Evolutionary conservation across 352 stramenopile species (phyloP), one percentile per base, ranked within the genome.

Genomic region (Globisporangium acanthophoron): DNA sequence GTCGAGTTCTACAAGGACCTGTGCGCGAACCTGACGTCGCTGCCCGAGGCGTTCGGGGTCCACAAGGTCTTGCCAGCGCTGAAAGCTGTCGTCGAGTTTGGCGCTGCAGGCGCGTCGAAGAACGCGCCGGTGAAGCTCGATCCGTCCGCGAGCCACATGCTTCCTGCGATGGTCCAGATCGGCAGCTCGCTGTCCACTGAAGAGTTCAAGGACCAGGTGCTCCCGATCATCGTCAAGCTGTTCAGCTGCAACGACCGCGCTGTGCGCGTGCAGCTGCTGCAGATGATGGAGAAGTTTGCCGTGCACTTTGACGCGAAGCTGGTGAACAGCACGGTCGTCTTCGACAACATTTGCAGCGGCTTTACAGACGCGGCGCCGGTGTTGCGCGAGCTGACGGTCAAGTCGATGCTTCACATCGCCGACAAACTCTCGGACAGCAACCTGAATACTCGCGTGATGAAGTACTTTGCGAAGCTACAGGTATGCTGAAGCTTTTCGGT

Each of bases 1-100:
- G 87, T 96, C 40, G 77, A 79, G 35, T 98, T 98, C 63, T 97
- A 97, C 76, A 96, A 98, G 74, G 92, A 96, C 50, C 73, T 98
- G 20, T 72, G 78, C 35, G 72, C 78, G n/a, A 79, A 88, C 47
- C 35, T 94, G 33, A 58, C 76, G 15, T 76, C 76, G 15, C 56
- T 96, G 45, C 88, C 88, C 8, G 69, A 73, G 37, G 73, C 68
- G 11, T 92, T 90, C 68, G 84, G 80, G n/a, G 68, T 94, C 31
- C 70, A 92, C 75, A 96, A 96, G 63, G 87, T 96, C 39, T 61
- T 96, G 7, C 88, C 86, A 27, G 82, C 85, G 11, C 56, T 96
- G 18, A 91, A 93, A 56, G 78, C 74, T 4, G 80, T 94, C 18
- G 81, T 96, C 15, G 85, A 94, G 21, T 96, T 96, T 66, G 80